A percentile compares a stretch with the other conserved stretches of the same genome.
Conservation (phyloP, 1,284 basidiomycete genomes). For the Moniliella sp. region DNA sequence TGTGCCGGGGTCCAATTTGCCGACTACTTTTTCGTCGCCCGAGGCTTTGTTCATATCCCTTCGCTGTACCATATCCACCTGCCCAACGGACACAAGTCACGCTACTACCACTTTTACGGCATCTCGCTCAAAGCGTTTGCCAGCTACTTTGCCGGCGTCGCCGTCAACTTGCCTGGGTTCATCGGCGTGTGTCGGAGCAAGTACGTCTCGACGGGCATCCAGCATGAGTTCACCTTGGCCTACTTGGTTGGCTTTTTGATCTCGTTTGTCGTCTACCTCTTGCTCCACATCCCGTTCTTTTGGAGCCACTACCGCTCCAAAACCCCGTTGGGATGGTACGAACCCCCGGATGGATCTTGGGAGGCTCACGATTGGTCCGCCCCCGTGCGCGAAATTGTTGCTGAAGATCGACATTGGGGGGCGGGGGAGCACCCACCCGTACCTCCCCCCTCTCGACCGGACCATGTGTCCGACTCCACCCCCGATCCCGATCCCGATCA, state of each 20-base stretch:
- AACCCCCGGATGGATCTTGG: constrained; percentile 10
- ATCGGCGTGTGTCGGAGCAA: constrained; percentile 34
- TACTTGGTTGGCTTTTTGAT: constrained; percentile 32
- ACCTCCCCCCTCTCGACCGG: no score
- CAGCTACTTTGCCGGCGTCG: constrained; percentile 53
- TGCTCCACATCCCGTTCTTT: constrained; percentile 13
- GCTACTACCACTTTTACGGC: constrained; percentile 54
- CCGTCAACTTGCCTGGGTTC: constrained; percentile 60
- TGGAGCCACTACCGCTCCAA: constrained; percentile 4
- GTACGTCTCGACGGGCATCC: constrained; percentile 12
- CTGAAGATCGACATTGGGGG: no score
- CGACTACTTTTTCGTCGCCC: constrained; percentile 56
- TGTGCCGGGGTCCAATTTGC: constrained; percentile 35
- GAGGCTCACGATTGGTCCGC: constrained; percentile 9
- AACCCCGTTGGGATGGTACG: constrained; percentile 5
- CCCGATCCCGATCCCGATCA: no score
- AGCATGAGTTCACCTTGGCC: constrained; percentile 31
- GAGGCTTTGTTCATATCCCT: constrained; percentile 49
- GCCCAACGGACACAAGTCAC: constrained; percentile 36
- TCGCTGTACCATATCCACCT: constrained; percentile 41
- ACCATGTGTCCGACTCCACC: no score
- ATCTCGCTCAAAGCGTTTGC: constrained; percentile 45
- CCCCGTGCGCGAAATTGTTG: no score
- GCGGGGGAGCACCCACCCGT: no score
- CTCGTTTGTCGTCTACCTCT: constrained; percentile 19